Conservation (phyloP, 768 basidiomycete genomes). For the Coprinellus micaceus region DNA sequence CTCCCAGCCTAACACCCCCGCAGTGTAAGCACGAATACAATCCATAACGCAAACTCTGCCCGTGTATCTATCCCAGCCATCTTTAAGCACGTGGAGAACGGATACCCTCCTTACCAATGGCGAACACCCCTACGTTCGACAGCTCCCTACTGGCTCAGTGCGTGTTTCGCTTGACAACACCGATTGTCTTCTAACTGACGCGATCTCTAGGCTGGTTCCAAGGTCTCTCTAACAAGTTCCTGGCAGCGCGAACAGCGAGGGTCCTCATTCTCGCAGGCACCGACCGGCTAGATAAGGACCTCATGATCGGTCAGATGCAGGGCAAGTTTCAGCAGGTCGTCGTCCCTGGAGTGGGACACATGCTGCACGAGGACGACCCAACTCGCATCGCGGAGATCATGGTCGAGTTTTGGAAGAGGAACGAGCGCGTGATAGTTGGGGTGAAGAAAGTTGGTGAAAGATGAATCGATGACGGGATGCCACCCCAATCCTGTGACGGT, state of each 20-base stretch:
- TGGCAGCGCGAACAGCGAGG: slow-evolving; percentile 74
- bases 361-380: slow-evolving; percentile 96
- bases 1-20: background rate
- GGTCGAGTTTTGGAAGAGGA: slow-evolving; percentile 87
- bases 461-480: slow-evolving; percentile 18
- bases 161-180: slow-evolving; percentile 18
- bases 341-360: slow-evolving; percentile 84
- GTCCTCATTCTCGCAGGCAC: slow-evolving; percentile 89
- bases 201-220: slow-evolving; percentile 78
- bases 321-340: slow-evolving; percentile 95
- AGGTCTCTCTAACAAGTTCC: slow-evolving; percentile 75
- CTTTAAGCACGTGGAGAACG: slow-evolving; percentile 44
- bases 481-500: too few relatives aligned
- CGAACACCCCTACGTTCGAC: slow-evolving; percentile 80
- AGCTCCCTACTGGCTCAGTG: slow-evolving; percentile 87
- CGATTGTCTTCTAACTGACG: too few relatives aligned
- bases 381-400: slow-evolving; percentile 72
- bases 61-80: slow-evolving; percentile 85
- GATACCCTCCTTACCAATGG: slow-evolving; percentile 60
- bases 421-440: slow-evolving; percentile 65
- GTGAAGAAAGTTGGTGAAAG: slow-evolving; percentile 57
- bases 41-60: slow-evolving; percentile 79
- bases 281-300: slow-evolving; percentile 85
- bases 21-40: slow-evolving; percentile 77
- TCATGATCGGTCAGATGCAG: slow-evolving; percentile 97